Conservation (phyloP, 176 grass and related monocot species). For the Oropetium thomaeum region DNA sequence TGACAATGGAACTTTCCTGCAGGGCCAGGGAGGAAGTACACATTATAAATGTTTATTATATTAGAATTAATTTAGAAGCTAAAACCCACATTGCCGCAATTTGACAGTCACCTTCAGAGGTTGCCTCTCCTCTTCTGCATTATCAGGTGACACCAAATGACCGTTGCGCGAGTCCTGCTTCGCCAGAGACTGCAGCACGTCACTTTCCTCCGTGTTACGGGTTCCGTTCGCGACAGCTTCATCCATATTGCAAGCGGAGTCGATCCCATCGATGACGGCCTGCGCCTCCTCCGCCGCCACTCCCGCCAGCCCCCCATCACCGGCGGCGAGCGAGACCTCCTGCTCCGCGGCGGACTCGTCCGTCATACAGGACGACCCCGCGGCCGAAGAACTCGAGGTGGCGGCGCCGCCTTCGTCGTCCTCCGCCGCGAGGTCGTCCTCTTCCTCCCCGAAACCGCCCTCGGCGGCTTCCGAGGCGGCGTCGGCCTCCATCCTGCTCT, state of each 20-base stretch:
- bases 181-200: background rate
- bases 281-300: background rate
- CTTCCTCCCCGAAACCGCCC: background rate
- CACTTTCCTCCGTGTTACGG: background rate
- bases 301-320: background rate
- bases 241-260: background rate
- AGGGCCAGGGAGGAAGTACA: conserved; percentile 6
- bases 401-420: background rate
- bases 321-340: background rate
- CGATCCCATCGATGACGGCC: background rate
- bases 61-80: background rate
- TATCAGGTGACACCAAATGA: background rate
- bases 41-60: too few relatives aligned
- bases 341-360: background rate
- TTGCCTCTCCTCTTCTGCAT: conserved; percentile 5
- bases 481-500: conserved; percentile 24
- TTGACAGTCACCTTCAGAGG: conserved; percentile 28
- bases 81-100: background rate
- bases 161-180: background rate
- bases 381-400: background rate
- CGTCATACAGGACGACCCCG: conserved; percentile 36
- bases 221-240: background rate
- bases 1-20: conserved; percentile 62
- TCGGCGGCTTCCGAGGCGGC: background rate
- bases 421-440: background rate